A percentile compares a stretch with the other conserved stretches of the same genome.
These are phyloP conservation scores for Acanthamoeba royreba DNA, from an alignment of 208 protist species.

Conservation along the genomic window DNA sequence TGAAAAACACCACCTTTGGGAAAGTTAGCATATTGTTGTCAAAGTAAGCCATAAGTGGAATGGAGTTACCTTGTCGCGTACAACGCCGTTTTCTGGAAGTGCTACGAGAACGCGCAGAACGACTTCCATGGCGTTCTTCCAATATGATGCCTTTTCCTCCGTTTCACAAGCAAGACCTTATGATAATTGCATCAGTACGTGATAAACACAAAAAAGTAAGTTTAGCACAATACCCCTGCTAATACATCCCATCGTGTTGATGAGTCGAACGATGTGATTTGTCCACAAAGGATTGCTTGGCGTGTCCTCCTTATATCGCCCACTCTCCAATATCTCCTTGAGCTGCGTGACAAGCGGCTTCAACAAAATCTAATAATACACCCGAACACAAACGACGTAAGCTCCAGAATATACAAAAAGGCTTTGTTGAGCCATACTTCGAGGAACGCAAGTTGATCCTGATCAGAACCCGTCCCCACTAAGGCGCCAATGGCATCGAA, in stretches of 20 bases:
- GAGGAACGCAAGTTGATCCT: constrained; percentile 25
- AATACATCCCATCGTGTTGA: constrained; percentile 44
- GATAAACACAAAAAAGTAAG: not conserved
- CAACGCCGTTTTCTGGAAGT: not conserved
- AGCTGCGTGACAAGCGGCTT: constrained; percentile 2
- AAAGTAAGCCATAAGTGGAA: not conserved
- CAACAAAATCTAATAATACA: constrained; percentile 28
- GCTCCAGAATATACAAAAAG: no score
- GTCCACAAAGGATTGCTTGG: constrained; percentile 20
- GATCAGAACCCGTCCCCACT: constrained; percentile 8
- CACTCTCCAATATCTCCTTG: not conserved
- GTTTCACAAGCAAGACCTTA: not conserved
- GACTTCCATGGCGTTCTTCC: not conserved
- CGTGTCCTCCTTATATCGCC: constrained; percentile 15
- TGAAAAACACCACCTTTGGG: not conserved
- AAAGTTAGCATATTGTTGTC: not conserved
- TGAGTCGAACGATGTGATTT: constrained; percentile 19
- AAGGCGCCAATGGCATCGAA: constrained; percentile 35
- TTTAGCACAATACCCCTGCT: not conserved
- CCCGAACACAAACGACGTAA: no score
- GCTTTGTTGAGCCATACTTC: no score
- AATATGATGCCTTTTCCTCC: constrained; percentile 25
- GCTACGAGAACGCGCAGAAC: not conserved
- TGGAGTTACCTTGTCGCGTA: not conserved
- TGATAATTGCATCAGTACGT: not conserved